Conservation (phyloP, 2,329 filamentous ascomycete species). For the Dichotomopilus funicola region DNA sequence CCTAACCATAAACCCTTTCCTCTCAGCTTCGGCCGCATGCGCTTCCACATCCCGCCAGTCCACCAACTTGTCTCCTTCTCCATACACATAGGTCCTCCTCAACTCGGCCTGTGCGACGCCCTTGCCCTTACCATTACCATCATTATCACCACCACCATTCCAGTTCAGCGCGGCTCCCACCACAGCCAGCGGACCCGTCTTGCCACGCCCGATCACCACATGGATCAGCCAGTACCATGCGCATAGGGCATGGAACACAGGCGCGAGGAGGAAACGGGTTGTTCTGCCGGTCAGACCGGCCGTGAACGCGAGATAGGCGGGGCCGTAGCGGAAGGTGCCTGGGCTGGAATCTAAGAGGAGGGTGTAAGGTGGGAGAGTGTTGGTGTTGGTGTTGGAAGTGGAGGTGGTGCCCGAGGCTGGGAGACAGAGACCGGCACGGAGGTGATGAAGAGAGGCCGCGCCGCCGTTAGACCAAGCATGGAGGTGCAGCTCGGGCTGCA, state of each 20-base stretch:
- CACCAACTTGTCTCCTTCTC: constrained; percentile 42
- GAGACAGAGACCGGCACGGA: constrained; percentile 17
- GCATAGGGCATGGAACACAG: constrained; percentile 14
- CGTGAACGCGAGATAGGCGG: constrained; percentile 16
- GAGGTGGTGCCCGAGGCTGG: not conserved
- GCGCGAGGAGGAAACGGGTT: constrained; percentile 5
- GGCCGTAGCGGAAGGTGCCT: constrained; percentile 19
- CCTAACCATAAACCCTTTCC: constrained; percentile 35
- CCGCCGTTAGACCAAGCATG: constrained; percentile 31
- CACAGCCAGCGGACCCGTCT: constrained; percentile 9
- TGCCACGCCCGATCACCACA: not conserved
- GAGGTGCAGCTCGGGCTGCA: constrained; percentile 19
- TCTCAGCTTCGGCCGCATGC: constrained; percentile 38
- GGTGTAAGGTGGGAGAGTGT: constrained; percentile 16
- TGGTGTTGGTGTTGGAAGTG: not conserved
- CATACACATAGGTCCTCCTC: constrained; percentile 47
- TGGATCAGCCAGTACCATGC: constrained; percentile 13
- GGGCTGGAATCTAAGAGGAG: constrained; percentile 27
- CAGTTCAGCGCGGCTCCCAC: constrained; percentile 9
- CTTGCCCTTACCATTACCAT: constrained; percentile 2
- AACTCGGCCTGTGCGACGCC: constrained; percentile 28
- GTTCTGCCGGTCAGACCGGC: constrained; percentile 4
- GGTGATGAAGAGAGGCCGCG: constrained; percentile 16
- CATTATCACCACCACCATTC: too few relatives aligned
- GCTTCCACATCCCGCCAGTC: constrained; percentile 40